Evolutionary conservation across 257 asterid species (phyloP).

Genomic region (Solanum etuberosum): DNA sequence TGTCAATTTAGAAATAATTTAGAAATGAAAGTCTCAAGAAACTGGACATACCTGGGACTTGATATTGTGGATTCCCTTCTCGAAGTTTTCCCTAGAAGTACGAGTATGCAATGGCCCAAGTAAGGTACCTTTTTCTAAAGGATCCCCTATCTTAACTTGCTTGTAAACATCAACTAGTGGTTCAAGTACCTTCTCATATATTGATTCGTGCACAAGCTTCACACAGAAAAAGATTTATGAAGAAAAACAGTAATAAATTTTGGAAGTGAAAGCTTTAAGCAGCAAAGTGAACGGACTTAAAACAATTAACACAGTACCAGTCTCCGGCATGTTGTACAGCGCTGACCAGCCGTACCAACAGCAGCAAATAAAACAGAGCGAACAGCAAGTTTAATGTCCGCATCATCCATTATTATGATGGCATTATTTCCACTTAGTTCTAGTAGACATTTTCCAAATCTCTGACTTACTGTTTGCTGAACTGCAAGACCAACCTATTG

Average conservation of each 20-base stretch:
- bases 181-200: conserved; percentile 67
- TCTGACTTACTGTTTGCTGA: conserved; percentile 78
- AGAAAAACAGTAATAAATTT: not conserved
- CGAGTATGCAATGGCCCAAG: conserved; percentile 93
- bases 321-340: conserved; percentile 98
- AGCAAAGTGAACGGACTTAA: not conserved
- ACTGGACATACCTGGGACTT: conserved; percentile 58
- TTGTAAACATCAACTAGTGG: conserved; percentile 71
- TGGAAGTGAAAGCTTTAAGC: not conserved
- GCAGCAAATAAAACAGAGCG: conserved; percentile 95
- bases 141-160: conserved; percentile 90
- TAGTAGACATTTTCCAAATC: conserved; percentile 87
- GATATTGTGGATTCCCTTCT: conserved; percentile 63
- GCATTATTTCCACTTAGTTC: conserved; percentile 97
- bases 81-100: conserved; percentile 58
- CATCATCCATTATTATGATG: conserved; percentile 92
- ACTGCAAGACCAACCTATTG: conserved; percentile 85
- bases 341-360: conserved; percentile 99
- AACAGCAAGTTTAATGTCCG: conserved; percentile 81
- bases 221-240: conserved; percentile 1
- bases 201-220: conserved; percentile 82
- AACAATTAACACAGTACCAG: conserved; percentile 42
- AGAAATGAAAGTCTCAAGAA: not conserved
- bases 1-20: not conserved
- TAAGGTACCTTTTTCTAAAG: conserved; percentile 75